Evolutionary conservation across 106 monocot genomes (phyloP).

Genomic region (Dendrobium catenatum): DNA sequence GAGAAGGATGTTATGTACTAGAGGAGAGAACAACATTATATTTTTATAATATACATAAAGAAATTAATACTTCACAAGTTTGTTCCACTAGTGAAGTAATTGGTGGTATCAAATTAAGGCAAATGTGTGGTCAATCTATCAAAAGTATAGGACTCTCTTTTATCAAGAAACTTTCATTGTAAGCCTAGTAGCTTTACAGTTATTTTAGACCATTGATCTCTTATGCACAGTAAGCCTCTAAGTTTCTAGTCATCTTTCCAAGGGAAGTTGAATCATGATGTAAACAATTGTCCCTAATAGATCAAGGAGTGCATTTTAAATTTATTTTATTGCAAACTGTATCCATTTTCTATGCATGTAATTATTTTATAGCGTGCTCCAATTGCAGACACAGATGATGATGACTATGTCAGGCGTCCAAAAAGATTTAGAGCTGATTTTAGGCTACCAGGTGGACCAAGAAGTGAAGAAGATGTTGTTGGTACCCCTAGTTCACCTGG

Average conservation of each 20-base stretch:
- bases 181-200: background rate
- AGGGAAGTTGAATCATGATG: background rate
- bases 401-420: conserved; percentile 49
- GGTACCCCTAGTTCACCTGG: conserved; percentile 87
- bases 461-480: conserved; percentile 70
- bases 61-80: too few species aligned
- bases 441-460: conserved; percentile 53
- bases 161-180: too few species aligned
- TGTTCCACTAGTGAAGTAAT: too few species aligned
- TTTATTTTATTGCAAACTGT: background rate
- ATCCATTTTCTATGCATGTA: background rate
- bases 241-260: background rate
- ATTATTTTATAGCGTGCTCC: background rate
- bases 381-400: conserved; percentile 85
- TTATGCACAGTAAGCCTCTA: background rate
- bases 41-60: too few species aligned
- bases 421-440: conserved; percentile 82
- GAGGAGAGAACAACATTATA: too few species aligned
- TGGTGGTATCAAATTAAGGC: too few species aligned
- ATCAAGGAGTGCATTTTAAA: background rate
- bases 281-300: background rate
- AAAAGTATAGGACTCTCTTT: too few species aligned
- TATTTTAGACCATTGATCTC: background rate
- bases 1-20: too few species aligned
- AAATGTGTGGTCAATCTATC: too few species aligned